These are phyloP conservation scores for Thelephora aurantiotincta DNA, from an alignment of 768 basidiomycete species.

Conservation along the genomic window DNA sequence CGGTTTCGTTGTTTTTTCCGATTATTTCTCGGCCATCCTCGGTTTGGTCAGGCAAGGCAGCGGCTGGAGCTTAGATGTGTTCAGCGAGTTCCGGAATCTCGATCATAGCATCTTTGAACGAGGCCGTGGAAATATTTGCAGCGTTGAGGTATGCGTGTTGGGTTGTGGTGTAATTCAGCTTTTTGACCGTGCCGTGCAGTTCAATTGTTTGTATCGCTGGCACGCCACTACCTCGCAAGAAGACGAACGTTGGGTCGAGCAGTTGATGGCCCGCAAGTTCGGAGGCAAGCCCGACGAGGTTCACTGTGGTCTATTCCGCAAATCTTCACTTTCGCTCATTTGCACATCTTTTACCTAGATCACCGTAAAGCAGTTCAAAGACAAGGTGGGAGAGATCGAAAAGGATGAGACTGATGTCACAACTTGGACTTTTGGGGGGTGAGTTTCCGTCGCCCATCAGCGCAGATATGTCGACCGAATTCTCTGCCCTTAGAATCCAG, in stretches of 20 bases:
- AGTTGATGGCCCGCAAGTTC: slow-evolving; percentile 37
- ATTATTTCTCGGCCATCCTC: slow-evolving; percentile 71
- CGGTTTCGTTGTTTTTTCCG: slow-evolving; percentile 62
- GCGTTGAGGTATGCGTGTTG: slow-evolving; percentile 47
- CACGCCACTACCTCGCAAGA: slow-evolving; percentile 64
- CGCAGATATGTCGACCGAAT: background rate
- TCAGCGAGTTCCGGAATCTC: slow-evolving; percentile 48
- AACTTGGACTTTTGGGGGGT: slow-evolving; percentile 60
- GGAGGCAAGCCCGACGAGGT: slow-evolving; percentile 31
- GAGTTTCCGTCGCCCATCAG: slow-evolving; percentile 9
- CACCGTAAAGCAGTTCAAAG: slow-evolving; percentile 36
- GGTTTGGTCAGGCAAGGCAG: slow-evolving; percentile 67
- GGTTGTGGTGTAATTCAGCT: background rate
- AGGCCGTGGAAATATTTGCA: slow-evolving; percentile 70
- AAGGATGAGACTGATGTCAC: slow-evolving; percentile 28
- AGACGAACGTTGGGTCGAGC: slow-evolving; percentile 57
- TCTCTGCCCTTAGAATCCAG: slow-evolving; percentile 27
- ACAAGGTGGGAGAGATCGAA: slow-evolving; percentile 24
- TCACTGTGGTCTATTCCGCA: background rate
- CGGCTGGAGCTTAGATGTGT: slow-evolving; percentile 66
- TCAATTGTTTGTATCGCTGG: slow-evolving; percentile 81
- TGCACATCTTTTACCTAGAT: slow-evolving; percentile 14
- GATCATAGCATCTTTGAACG: slow-evolving; percentile 63
- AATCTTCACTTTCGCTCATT: background rate
- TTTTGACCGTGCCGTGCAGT: slow-evolving; percentile 24